phyloP scores from a whole-genome alignment of 345 rosid genomes.

The Noccaea bulbosa region DNA sequence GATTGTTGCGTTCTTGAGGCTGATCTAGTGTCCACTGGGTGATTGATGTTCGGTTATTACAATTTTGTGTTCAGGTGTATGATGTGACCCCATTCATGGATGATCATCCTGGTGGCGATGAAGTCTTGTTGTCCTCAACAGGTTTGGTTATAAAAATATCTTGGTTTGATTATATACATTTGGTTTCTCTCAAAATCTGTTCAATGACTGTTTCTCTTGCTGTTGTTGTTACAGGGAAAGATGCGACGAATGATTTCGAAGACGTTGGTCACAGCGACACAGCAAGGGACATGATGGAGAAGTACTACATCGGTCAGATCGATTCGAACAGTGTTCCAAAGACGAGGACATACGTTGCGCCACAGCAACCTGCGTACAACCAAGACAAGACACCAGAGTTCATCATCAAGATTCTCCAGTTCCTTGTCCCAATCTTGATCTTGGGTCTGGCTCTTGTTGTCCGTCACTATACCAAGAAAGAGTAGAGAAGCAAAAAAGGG shows the following conservation, averaged over 20 bases:
- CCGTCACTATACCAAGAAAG: slow-evolving; percentile 85
- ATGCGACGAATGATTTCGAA: slow-evolving; percentile 92
- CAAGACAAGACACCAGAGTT: slow-evolving; percentile 69
- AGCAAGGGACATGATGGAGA: slow-evolving; percentile 78
- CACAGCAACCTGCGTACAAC: slow-evolving; percentile 52
- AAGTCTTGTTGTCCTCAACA: slow-evolving; percentile 89
- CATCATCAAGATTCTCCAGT: slow-evolving; percentile 77
- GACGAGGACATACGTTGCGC: slow-evolving; percentile 59
- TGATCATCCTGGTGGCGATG: slow-evolving; percentile 99
- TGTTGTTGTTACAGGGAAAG: slow-evolving; percentile 63
- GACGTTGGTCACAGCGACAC: slow-evolving; percentile 95
- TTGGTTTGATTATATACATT: neutral
- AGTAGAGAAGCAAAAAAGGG: slow-evolving; percentile 46
- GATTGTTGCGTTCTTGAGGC: neutral
- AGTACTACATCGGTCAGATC: slow-evolving; percentile 77
- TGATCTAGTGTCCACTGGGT: neutral
- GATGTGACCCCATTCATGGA: slow-evolving; percentile 97
- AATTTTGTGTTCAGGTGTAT: slow-evolving; percentile 62
- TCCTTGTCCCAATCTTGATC: slow-evolving; percentile 85
- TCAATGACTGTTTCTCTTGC: neutral
- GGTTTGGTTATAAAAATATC: slow-evolving; percentile 42
- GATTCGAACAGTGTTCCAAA: slow-evolving; percentile 63
- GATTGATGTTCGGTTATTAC: slow-evolving; percentile 7
- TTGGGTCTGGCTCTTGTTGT: slow-evolving; percentile 78
- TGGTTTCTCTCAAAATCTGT: neutral